Conservation (phyloP, 139 green algal genomes). For the Picochlorum sp. region DNA sequence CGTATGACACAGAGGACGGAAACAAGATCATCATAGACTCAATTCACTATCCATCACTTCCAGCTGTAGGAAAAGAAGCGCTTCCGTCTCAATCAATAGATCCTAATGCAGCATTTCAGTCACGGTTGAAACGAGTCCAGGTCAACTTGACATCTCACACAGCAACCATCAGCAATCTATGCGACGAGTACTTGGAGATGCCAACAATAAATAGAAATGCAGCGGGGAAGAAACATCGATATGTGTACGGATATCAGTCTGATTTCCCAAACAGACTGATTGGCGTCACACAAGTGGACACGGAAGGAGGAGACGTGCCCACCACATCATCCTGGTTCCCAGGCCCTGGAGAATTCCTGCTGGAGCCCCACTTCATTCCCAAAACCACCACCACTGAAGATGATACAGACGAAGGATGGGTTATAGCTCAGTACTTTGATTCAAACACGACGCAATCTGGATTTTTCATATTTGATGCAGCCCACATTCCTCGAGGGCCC, state of each 20-base stretch:
- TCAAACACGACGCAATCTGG: conserved; percentile 15
- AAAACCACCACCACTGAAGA: not conserved
- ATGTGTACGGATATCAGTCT: conserved; percentile 33
- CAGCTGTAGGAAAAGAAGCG: conserved; percentile 23
- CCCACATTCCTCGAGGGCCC: conserved; percentile 27
- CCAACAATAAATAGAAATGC: conserved; percentile 19
- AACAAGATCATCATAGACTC: conserved; percentile 37
- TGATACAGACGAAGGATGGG: conserved; percentile 51
- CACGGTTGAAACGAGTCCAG: conserved; percentile 38
- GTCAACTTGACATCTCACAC: conserved; percentile 23
- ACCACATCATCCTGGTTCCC: conserved; percentile 16
- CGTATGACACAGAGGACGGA: conserved; percentile 33
- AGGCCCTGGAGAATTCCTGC: conserved; percentile 25
- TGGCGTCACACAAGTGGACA: conserved; percentile 22
- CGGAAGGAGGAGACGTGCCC: conserved; percentile 20
- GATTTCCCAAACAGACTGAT: conserved; percentile 21
- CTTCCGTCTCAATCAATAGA: conserved; percentile 18
- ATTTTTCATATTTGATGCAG: conserved; percentile 45
- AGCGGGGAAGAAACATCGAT: conserved; percentile 17
- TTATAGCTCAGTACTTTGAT: conserved; percentile 55
- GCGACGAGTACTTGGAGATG: conserved; percentile 51
- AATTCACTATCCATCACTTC: conserved; percentile 39
- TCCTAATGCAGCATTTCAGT: conserved; percentile 32
- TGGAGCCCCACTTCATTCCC: conserved; percentile 64
- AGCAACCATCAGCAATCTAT: conserved; percentile 4